Evolutionary conservation across 129 eudicot species (phyloP).

Genomic region (Tagetes patula): DNA sequence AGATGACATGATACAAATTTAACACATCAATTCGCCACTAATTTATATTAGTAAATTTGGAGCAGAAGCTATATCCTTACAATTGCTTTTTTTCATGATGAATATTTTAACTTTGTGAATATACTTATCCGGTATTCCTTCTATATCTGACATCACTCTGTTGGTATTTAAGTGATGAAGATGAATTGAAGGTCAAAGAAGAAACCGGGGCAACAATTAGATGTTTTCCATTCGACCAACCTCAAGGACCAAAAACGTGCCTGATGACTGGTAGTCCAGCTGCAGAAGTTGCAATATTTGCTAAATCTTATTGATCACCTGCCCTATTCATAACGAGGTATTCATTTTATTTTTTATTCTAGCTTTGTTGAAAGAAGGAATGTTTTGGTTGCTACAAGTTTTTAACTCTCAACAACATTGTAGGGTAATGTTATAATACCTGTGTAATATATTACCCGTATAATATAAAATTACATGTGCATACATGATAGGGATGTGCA

Average conservation of each 20-base stretch:
- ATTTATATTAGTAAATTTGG: neutral
- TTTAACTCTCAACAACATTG: slow-evolving; percentile 8
- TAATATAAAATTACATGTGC: neutral
- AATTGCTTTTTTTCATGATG: neutral
- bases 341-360: neutral
- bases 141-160: neutral
- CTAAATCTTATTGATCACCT: slow-evolving; percentile 72
- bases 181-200: slow-evolving; percentile 77
- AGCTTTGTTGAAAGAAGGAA: neutral
- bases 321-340: slow-evolving; percentile 22
- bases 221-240: slow-evolving; percentile 90
- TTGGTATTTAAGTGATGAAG: slow-evolving; percentile 50
- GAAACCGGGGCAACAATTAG: slow-evolving; percentile 91
- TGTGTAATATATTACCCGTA: neutral
- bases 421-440: neutral
- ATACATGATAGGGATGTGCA: neutral
- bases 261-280: slow-evolving; percentile 80
- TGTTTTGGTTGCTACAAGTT: neutral
- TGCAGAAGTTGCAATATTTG: slow-evolving; percentile 89
- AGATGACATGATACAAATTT: neutral
- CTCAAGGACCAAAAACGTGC: slow-evolving; percentile 61
- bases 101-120: neutral
- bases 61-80: neutral
- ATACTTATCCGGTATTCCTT: neutral
- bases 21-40: neutral